phyloP scores from a whole-genome alignment of 495 filamentous ascomycete species.

The Hypoxylon perforatum region DNA sequence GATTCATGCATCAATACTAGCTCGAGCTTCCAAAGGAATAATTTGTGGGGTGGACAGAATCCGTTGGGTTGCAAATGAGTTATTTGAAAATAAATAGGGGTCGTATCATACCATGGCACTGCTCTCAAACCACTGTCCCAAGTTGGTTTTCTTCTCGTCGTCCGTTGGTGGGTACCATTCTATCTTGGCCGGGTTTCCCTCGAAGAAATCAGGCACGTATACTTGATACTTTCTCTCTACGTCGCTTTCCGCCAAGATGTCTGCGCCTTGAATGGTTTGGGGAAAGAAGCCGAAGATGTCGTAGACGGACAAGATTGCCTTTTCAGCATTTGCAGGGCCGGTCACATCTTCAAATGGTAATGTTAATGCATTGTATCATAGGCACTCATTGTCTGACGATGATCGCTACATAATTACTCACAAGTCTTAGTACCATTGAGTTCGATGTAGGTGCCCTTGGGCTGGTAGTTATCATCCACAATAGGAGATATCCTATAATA shows the following conservation, averaged over 20 bases:
- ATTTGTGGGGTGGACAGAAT: neutral
- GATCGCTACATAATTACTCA: constrained; percentile 42
- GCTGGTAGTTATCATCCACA: constrained; percentile 65
- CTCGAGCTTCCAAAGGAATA: neutral
- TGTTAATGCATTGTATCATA: neutral
- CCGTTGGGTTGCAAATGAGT: no score
- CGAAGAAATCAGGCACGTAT: constrained; percentile 69
- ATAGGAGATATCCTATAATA: constrained; percentile 59
- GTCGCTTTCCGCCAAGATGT: constrained; percentile 62
- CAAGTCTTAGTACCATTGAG: constrained; percentile 72
- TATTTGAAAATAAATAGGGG: no score
- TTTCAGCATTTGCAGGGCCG: constrained; percentile 61
- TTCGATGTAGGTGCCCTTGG: constrained; percentile 70
- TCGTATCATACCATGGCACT: neutral
- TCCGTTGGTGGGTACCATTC: constrained; percentile 37
- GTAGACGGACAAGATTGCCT: constrained; percentile 66
- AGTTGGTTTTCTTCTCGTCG: constrained; percentile 28
- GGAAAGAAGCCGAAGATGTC: constrained; percentile 69
- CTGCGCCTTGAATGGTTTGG: constrained; percentile 68
- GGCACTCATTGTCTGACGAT: neutral
- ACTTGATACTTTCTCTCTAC: constrained; percentile 60
- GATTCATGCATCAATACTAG: neutral
- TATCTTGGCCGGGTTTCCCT: constrained; percentile 53
- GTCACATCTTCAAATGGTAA: constrained; percentile 57
- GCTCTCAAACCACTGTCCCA: constrained; percentile 22